Evolutionary conservation across 495 filamentous ascomycete genomes (phyloP).

Genomic region (Daldinia childiae): DNA sequence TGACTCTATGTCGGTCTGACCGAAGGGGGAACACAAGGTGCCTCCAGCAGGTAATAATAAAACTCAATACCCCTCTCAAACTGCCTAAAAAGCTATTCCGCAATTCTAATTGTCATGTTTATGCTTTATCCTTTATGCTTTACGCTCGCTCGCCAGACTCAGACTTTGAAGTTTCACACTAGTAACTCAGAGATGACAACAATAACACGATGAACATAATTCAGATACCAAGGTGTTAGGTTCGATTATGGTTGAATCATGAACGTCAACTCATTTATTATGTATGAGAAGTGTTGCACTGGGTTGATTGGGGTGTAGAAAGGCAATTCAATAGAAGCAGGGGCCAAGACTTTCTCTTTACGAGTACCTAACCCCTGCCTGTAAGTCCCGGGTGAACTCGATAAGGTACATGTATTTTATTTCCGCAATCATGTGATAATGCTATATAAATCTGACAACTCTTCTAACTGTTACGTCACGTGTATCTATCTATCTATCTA

Average conservation of each 20-base stretch:
- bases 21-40: constrained; percentile 24
- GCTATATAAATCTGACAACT: constrained; percentile 7
- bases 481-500: not conserved
- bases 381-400: constrained; percentile 4
- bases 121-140: not conserved
- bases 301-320: constrained; percentile 5
- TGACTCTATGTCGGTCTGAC: constrained; percentile 14
- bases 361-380: constrained; percentile 2
- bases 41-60: constrained; percentile 33
- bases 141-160: constrained; percentile 5
- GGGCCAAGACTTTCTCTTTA: constrained; percentile 17
- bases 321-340: constrained; percentile 21
- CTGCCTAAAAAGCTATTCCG: constrained; percentile 32
- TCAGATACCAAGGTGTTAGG: not conserved
- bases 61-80: constrained; percentile 38
- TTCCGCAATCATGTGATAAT: constrained; percentile 27
- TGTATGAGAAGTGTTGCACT: constrained; percentile 7
- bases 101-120: not conserved
- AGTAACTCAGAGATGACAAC: constrained; percentile 14
- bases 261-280: not conserved
- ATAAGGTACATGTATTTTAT: not conserved
- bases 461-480: constrained; percentile 2
- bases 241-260: constrained; percentile 15
- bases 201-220: not conserved
- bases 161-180: constrained; percentile 13